These are phyloP conservation scores for Ustilago bromivora DNA, from an alignment of 1,284 basidiomycete genomes.

Conservation along the genomic window DNA sequence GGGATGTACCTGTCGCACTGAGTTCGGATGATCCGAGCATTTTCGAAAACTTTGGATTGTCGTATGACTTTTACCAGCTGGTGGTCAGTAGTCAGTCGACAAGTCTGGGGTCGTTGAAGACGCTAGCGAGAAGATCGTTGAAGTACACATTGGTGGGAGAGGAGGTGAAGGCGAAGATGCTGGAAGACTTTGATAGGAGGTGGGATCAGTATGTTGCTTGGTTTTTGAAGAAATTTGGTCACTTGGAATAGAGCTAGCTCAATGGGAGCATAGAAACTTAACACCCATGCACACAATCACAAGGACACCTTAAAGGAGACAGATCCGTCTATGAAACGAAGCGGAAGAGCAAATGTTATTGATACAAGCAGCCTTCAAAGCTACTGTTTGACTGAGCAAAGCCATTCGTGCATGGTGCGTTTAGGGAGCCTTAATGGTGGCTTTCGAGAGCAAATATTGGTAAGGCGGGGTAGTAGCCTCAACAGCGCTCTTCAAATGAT, in stretches of 20 bases:
- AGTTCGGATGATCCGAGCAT: slow-evolving; percentile 80
- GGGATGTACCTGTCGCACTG: slow-evolving; percentile 78
- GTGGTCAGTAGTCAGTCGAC: slow-evolving; percentile 32
- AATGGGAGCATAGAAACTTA: not conserved
- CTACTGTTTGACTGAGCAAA: not conserved
- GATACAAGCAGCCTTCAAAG: not conserved
- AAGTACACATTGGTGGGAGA: slow-evolving; percentile 36
- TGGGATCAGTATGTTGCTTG: slow-evolving; percentile 48
- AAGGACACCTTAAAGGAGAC: not conserved
- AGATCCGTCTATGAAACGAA: not conserved
- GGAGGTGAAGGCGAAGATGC: slow-evolving; percentile 20
- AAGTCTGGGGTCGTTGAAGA: slow-evolving; percentile 36
- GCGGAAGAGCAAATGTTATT: not conserved
- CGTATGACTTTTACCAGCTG: slow-evolving; percentile 59
- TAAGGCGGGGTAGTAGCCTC: slow-evolving; percentile 41
- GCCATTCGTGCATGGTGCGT: not conserved
- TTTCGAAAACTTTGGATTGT: slow-evolving; percentile 79
- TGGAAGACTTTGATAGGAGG: slow-evolving; percentile 44
- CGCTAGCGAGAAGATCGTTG: slow-evolving; percentile 45
- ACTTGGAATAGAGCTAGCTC: not conserved
- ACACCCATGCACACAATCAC: slow-evolving; percentile 4
- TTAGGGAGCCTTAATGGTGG: slow-evolving; percentile 41
- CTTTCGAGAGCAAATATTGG: slow-evolving; percentile 45
- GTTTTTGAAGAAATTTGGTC: slow-evolving; percentile 27
- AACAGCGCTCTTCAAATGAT: slow-evolving; percentile 52